These are phyloP conservation scores for Astrephomene gubernaculifera DNA, from an alignment of 139 green algal genomes.

Conservation along the genomic window DNA sequence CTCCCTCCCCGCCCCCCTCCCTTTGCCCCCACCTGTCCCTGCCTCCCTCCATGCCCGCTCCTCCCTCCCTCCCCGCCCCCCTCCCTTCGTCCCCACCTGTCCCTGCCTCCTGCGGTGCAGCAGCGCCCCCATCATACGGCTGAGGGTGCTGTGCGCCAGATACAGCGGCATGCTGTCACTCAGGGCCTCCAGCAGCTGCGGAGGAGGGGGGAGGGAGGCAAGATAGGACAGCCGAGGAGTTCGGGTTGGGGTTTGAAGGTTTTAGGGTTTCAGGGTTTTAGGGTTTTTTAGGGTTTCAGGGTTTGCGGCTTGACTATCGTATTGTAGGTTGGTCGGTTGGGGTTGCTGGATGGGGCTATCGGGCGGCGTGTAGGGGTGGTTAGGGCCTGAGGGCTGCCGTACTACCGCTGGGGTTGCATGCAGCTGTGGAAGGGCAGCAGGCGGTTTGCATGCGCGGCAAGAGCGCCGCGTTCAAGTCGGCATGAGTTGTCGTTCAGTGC, in stretches of 20 bases:
- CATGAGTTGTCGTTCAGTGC: no score
- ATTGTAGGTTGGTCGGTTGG: not conserved
- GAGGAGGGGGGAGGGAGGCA: not conserved
- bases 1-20: not conserved
- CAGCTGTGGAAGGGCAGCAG: no score
- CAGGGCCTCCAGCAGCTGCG: constrained; percentile 66
- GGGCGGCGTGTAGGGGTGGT: not conserved
- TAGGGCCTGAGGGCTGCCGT: no score
- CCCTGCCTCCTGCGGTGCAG: constrained; percentile 72
- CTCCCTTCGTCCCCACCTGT: constrained; percentile 47
- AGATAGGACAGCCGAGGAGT: not conserved
- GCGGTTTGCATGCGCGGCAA: no score
- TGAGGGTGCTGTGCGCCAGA: constrained; percentile 63
- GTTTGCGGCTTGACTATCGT: not conserved
- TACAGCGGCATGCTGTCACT: constrained; percentile 74
- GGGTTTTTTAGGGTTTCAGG: not conserved
- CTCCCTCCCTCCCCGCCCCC: not conserved
- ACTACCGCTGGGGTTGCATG: no score
- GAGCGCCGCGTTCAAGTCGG: no score
- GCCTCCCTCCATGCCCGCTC: not conserved
- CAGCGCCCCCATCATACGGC: constrained; percentile 70
- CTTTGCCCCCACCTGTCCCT: not conserved
- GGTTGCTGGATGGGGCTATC: not conserved
- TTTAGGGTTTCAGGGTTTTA: not conserved
- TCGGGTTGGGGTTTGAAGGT: not conserved